Evolutionary conservation across 352 stramenopile species (phyloP).

Genomic region (Globisporangium solare): DNA sequence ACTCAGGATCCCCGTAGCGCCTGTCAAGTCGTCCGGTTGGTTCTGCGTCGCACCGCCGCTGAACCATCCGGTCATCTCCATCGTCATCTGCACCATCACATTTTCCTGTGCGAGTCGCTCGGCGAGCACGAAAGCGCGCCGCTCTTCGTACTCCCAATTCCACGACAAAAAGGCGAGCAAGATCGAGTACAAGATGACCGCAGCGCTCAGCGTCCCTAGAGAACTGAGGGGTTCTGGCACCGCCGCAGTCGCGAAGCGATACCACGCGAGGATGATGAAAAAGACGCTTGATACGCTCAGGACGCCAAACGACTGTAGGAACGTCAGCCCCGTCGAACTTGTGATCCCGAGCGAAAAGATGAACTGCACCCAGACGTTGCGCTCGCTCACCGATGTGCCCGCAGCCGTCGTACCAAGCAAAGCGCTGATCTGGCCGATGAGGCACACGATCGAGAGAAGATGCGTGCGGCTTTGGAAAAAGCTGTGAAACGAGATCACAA

Average conservation of each 20-base stretch:
- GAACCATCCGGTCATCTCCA: constrained; percentile 88
- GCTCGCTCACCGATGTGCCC: constrained; percentile 67
- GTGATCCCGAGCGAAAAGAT: constrained; percentile 83
- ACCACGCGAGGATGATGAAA: constrained; percentile 76
- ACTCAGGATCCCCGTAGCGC: constrained; percentile 49
- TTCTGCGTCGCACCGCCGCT: constrained; percentile 61
- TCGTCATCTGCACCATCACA: constrained; percentile 85
- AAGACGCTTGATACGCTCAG: constrained; percentile 54
- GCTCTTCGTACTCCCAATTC: constrained; percentile 88
- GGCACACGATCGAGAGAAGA: constrained; percentile 53
- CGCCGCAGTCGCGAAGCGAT: constrained; percentile 34
- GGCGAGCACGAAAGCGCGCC: constrained; percentile 78
- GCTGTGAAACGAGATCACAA: constrained; percentile 55
- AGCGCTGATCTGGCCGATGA: constrained; percentile 69
- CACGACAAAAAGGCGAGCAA: constrained; percentile 74
- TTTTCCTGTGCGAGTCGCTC: constrained; percentile 82
- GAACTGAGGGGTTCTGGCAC: constrained; percentile 43
- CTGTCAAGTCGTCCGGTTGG: constrained; percentile 36
- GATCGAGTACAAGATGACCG: constrained; percentile 75
- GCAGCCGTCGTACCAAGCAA: constrained; percentile 71
- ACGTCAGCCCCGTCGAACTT: constrained; percentile 72
- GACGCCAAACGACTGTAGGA: constrained; percentile 62
- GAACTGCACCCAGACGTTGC: constrained; percentile 86
- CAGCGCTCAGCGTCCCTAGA: constrained; percentile 63
- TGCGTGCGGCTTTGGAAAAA: constrained; percentile 57